Evolutionary conservation across 768 basidiomycete genomes (phyloP).

Genomic region (Auriscalpium microsporum): DNA sequence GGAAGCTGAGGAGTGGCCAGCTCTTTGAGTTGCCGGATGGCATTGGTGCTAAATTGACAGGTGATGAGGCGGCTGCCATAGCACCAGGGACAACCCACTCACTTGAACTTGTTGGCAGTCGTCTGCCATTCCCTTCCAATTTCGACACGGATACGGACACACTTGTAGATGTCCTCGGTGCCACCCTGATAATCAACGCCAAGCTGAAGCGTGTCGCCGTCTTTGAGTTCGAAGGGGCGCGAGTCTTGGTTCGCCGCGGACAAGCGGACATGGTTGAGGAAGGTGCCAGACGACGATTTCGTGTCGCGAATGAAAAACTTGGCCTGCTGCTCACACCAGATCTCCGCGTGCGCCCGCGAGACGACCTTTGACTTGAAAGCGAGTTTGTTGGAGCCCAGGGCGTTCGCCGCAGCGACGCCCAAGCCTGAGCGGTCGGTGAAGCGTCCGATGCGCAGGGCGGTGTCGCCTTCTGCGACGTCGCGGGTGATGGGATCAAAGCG

Average conservation of each 20-base stretch:
- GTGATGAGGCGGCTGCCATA: background rate
- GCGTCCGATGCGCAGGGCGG: conserved; percentile 79
- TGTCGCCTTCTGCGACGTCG: conserved; percentile 64
- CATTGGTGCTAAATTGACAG: conserved; percentile 34
- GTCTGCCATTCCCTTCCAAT: conserved; percentile 87
- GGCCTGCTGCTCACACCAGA: conserved; percentile 65
- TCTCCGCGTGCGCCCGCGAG: conserved; percentile 88
- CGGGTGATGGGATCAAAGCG: conserved; percentile 89
- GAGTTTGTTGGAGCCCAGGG: conserved; percentile 71
- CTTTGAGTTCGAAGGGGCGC: conserved; percentile 68
- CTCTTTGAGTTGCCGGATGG: conserved; percentile 73
- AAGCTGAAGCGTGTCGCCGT: conserved; percentile 90
- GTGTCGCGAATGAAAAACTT: conserved; percentile 88
- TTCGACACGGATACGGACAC: conserved; percentile 93
- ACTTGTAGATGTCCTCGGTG: conserved; percentile 93
- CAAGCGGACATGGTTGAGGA: conserved; percentile 91
- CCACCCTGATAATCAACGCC: conserved; percentile 98
- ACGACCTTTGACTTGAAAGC: conserved; percentile 97
- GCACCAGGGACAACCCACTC: background rate
- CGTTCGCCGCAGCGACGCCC: conserved; percentile 56
- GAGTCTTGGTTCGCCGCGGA: conserved; percentile 77
- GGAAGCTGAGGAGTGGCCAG: conserved; percentile 38
- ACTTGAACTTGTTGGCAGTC: conserved; percentile 84
- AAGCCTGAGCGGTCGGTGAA: conserved; percentile 83
- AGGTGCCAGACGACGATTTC: conserved; percentile 85